Percentiles rank a stretch among this genome's conserved stretches.
These are phyloP conservation scores for Kregervanrija pseudodelftensis DNA, from an alignment of 805 yeast species.

Conservation along the genomic window DNA sequence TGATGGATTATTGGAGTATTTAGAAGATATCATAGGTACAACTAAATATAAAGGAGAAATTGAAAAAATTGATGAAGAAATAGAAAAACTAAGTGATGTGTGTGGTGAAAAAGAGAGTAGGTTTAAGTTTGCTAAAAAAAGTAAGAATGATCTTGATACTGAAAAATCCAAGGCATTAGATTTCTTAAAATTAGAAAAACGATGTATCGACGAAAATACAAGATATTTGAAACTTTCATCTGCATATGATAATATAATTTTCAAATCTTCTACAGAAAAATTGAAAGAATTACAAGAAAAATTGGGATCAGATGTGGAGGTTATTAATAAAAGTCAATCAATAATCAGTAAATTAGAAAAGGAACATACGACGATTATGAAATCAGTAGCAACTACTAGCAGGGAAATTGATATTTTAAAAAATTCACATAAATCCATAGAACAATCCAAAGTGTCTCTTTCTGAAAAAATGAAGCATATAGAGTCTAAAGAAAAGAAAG, in stretches of 20 bases:
- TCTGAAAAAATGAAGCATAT: slow-evolving; percentile 74
- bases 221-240: slow-evolving; percentile 49
- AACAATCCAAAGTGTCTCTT: slow-evolving; percentile 55
- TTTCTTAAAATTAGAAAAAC: slow-evolving; percentile 59
- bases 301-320: slow-evolving; percentile 3
- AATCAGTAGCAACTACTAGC: slow-evolving; percentile 9
- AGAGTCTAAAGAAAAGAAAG: slow-evolving; percentile 49
- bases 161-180: slow-evolving; percentile 64
- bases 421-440: slow-evolving; percentile 34
- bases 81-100: slow-evolving; percentile 71
- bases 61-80: slow-evolving; percentile 50
- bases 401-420: slow-evolving; percentile 9
- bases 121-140: slow-evolving; percentile 72
- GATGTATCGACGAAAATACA: slow-evolving; percentile 44
- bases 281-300: slow-evolving; percentile 4
- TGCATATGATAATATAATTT: slow-evolving; percentile 29
- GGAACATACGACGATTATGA: slow-evolving; percentile 21
- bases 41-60: slow-evolving; percentile 72
- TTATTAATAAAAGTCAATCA: slow-evolving; percentile 20
- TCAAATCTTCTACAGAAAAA: slow-evolving; percentile 29
- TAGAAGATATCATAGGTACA: slow-evolving; percentile 97
- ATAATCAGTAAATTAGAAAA: slow-evolving; percentile 18
- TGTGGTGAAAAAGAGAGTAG: slow-evolving; percentile 78
- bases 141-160: slow-evolving; percentile 51
- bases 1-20: slow-evolving; percentile 88